phyloP scores from a whole-genome alignment of 1,284 basidiomycete genomes.

The Laetiporus sulphureus region DNA sequence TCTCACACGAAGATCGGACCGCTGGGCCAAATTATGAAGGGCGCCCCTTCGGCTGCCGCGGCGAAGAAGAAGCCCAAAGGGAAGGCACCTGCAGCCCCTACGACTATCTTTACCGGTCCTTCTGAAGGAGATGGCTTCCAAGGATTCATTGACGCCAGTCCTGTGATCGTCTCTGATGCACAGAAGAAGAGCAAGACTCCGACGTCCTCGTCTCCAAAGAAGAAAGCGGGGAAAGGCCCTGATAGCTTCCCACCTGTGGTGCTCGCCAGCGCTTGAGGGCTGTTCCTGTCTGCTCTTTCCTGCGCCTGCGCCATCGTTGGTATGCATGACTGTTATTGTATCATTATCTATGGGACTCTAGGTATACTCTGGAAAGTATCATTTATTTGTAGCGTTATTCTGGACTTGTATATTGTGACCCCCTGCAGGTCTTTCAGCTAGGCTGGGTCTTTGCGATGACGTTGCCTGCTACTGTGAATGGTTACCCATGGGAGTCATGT shows the following conservation, averaged over 20 bases:
- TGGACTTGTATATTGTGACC: no score
- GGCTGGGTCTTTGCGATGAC: no score
- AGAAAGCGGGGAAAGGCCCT: slow-evolving; percentile 24
- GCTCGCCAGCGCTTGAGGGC: slow-evolving; percentile 42
- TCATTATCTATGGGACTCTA: slow-evolving; percentile 6
- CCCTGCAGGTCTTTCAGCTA: no score
- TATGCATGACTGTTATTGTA: background rate
- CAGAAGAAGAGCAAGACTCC: slow-evolving; percentile 26
- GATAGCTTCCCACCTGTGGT: slow-evolving; percentile 41
- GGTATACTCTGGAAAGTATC: background rate
- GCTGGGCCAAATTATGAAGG: slow-evolving; percentile 57
- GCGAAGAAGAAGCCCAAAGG: slow-evolving; percentile 36
- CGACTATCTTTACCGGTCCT: background rate
- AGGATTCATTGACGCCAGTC: slow-evolving; percentile 11
- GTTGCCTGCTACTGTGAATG: no score
- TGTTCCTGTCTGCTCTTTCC: background rate
- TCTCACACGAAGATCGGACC: slow-evolving; percentile 68
- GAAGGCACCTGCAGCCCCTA: slow-evolving; percentile 14
- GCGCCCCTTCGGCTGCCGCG: slow-evolving; percentile 23
- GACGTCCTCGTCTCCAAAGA: slow-evolving; percentile 24
- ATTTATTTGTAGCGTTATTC: slow-evolving; percentile 2
- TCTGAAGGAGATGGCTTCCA: slow-evolving; percentile 1
- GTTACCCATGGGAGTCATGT: no score
- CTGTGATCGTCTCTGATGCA: slow-evolving; percentile 11
- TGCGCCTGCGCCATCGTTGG: background rate